These are phyloP conservation scores for Vaccinium macrocarpon DNA, from an alignment of 148 eudicot species.

Conservation along the genomic window DNA sequence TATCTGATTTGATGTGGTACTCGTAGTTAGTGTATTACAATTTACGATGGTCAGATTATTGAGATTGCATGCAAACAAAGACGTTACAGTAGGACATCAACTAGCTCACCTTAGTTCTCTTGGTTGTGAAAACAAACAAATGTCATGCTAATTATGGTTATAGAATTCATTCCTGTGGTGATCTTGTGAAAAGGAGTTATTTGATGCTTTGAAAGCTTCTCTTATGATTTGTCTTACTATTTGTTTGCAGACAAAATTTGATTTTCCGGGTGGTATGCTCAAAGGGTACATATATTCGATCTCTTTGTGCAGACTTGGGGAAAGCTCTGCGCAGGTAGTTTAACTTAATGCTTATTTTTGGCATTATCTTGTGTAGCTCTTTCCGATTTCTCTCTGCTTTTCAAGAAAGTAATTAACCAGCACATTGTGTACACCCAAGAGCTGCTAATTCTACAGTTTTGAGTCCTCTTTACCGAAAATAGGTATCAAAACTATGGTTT, in stretches of 20 bases:
- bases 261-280: slow-evolving; percentile 90
- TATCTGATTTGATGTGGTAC: not conserved
- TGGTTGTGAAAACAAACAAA: not conserved
- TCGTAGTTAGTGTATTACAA: not conserved
- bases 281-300: slow-evolving; percentile 92
- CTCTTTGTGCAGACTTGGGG: slow-evolving; percentile 93
- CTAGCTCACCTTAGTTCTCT: not conserved
- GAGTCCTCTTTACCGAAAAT: not conserved
- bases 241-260: slow-evolving; percentile 74
- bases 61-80: not conserved
- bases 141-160: not conserved
- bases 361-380: not conserved
- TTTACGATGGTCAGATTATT: not conserved
- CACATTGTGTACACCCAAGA: not conserved
- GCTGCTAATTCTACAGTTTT: not conserved
- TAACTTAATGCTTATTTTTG: slow-evolving; percentile 5
- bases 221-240: not conserved
- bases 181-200: not conserved
- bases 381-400: not conserved
- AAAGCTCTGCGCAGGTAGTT: slow-evolving; percentile 85
- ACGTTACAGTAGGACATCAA: not conserved
- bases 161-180: not conserved
- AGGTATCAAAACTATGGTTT: not conserved
- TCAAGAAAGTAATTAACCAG: not conserved
- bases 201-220: not conserved